Conservation (phyloP, 257 asterid species). For the Anisodus acutangulus region DNA sequence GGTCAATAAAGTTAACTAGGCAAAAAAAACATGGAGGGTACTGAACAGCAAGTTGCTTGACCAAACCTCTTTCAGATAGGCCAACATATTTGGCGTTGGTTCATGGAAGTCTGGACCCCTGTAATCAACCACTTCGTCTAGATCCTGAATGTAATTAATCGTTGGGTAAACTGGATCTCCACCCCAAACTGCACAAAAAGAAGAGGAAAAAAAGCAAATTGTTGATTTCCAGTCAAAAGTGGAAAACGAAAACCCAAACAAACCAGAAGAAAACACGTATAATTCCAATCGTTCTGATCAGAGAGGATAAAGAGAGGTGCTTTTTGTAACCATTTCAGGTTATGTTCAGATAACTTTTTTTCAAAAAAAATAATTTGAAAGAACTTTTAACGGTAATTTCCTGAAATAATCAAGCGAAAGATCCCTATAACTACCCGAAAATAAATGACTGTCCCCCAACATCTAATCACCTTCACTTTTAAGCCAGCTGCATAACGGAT, state of each 20-base stretch:
- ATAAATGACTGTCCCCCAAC: not conserved
- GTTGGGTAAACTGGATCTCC: conserved; percentile 99
- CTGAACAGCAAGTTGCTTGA: conserved; percentile 24
- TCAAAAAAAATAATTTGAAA: not conserved
- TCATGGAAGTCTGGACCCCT: conserved; percentile 98
- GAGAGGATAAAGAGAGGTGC: not conserved
- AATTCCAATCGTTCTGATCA: conserved; percentile 21
- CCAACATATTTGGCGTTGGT: conserved; percentile 94
- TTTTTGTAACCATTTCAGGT: not conserved
- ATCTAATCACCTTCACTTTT: not conserved
- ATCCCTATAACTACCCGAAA: not conserved
- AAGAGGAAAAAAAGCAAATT: conserved; percentile 1
- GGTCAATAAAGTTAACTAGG: not conserved
- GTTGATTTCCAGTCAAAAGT: conserved; percentile 20
- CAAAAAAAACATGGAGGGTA: not conserved
- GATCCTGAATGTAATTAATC: conserved; percentile 93
- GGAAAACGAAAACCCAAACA: not conserved
- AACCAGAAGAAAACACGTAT: not conserved
- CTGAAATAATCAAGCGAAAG: not conserved
- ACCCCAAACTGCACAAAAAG: conserved; percentile 82
- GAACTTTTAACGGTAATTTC: not conserved
- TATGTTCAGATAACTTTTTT: not conserved
- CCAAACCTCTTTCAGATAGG: conserved; percentile 88
- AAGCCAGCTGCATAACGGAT: not conserved
- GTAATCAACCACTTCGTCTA: conserved; percentile 85